Percentiles rank a stretch among this genome's conserved stretches.
Conservation (phyloP, 2,329 filamentous ascomycete species). For the Venturia effusa region DNA sequence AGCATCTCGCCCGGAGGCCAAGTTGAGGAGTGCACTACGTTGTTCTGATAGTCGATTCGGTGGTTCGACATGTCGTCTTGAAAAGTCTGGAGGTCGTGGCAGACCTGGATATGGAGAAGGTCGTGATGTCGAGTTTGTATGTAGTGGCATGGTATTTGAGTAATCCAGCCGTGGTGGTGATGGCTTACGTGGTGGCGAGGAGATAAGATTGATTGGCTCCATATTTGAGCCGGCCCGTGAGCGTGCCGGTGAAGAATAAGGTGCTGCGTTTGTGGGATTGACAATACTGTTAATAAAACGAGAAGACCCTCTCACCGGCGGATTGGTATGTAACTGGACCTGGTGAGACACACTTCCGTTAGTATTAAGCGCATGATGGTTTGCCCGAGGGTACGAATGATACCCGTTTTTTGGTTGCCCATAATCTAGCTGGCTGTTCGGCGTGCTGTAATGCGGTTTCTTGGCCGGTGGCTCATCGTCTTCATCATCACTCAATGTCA, state of each 20-base stretch:
- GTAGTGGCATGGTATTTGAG: neutral
- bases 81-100: conserved; percentile 1
- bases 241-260: neutral
- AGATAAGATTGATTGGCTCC: conserved; percentile 2
- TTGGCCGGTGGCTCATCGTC: conserved; percentile 28
- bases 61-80: neutral
- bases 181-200: neutral
- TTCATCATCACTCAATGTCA: conserved; percentile 38
- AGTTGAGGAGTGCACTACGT: neutral
- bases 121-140: neutral
- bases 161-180: neutral
- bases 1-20: neutral
- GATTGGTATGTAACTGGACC: neutral
- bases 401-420: neutral
- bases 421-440: conserved; percentile 23
- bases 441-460: conserved; percentile 31
- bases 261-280: neutral
- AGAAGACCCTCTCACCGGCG: neutral
- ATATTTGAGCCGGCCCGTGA: neutral
- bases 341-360: conserved; percentile 6
- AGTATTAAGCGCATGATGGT: conserved; percentile 1
- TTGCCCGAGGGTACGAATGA: conserved; percentile 3
- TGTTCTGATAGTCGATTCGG: neutral
- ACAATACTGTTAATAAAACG: conserved; percentile 1
- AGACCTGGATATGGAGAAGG: neutral